Percentiles rank a stretch among this genome's conserved stretches.
phyloP scores from a whole-genome alignment of 1,284 basidiomycete genomes.

The Pseudozyma tsukubaensis region DNA sequence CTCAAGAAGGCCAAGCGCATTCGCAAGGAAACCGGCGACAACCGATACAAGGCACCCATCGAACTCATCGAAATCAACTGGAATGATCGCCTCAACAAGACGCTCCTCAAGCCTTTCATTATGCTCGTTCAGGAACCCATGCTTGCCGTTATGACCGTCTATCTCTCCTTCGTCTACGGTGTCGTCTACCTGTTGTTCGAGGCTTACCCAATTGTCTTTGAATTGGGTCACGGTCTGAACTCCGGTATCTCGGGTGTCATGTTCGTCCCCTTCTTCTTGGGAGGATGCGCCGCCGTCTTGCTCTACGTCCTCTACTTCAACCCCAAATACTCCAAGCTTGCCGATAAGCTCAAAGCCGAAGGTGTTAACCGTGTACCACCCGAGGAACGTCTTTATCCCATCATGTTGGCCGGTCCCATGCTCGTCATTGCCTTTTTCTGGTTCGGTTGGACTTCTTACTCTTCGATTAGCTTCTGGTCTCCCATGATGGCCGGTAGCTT shows the following conservation, averaged over 20 bases:
- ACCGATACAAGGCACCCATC: constrained; percentile 71
- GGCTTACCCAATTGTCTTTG: constrained; percentile 68
- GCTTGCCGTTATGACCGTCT: constrained; percentile 78
- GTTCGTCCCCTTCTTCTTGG: constrained; percentile 68
- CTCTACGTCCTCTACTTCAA: constrained; percentile 58
- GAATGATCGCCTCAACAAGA: constrained; percentile 72
- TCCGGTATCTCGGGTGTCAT: constrained; percentile 63
- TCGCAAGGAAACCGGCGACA: constrained; percentile 76
- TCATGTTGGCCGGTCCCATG: constrained; percentile 66
- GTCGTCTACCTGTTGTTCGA: constrained; percentile 62
- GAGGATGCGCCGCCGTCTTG: constrained; percentile 46
- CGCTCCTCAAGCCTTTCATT: constrained; percentile 75
- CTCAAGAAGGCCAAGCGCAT: constrained; percentile 72
- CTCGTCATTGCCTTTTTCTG: constrained; percentile 70
- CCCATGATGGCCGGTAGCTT: constrained; percentile 71
- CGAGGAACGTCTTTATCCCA: constrained; percentile 58
- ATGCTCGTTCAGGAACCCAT: constrained; percentile 80
- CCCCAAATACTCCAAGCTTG: constrained; percentile 48
- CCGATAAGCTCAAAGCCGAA: constrained; percentile 46
- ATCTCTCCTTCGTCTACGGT: constrained; percentile 81
- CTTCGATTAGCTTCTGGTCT: constrained; percentile 69
- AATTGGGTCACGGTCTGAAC: constrained; percentile 60
- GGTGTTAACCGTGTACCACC: constrained; percentile 62
- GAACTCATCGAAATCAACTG: constrained; percentile 49
- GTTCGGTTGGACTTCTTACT: constrained; percentile 61